Conservation (phyloP, 805 yeast genomes). For the Kodamaea kaohsiungensis region DNA sequence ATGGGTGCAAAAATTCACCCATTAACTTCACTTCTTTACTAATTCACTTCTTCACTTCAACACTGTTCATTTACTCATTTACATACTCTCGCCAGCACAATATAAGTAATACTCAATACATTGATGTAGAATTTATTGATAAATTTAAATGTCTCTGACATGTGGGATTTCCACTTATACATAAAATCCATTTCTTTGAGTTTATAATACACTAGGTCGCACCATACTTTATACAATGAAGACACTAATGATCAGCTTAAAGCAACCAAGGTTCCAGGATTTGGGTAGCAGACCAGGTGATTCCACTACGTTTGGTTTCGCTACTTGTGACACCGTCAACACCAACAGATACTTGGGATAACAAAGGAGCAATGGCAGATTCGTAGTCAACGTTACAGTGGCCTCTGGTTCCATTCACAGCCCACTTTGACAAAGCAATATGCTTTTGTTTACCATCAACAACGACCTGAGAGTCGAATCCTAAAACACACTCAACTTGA, state of each 20-base stretch:
- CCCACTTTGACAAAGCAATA: neutral
- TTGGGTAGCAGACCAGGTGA: neutral
- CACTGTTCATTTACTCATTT: too few species aligned
- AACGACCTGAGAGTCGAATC: slow-evolving; percentile 1
- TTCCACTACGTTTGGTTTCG: neutral
- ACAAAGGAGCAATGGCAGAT: slow-evolving; percentile 4
- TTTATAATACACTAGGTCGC: too few species aligned
- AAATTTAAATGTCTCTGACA: too few species aligned
- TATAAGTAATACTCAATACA: too few species aligned
- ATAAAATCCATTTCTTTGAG: too few species aligned
- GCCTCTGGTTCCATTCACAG: slow-evolving; percentile 5
- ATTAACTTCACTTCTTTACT: too few species aligned
- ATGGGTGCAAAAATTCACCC: too few species aligned
- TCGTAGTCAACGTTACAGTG: slow-evolving; percentile 8
- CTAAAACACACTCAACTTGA: slow-evolving; percentile 8
- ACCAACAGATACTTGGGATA: neutral
- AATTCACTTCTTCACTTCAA: too few species aligned
- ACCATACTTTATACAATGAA: too few species aligned
- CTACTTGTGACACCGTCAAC: neutral
- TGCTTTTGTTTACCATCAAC: neutral
- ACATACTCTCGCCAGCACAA: too few species aligned
- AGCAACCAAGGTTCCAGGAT: neutral
- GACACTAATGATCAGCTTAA: neutral
- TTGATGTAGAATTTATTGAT: too few species aligned
- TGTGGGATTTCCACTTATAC: too few species aligned